Percentiles rank a stretch among this genome's conserved stretches.
phyloP scores from a whole-genome alignment of 2,329 filamentous ascomycete species.

The Phialophora tarda region DNA sequence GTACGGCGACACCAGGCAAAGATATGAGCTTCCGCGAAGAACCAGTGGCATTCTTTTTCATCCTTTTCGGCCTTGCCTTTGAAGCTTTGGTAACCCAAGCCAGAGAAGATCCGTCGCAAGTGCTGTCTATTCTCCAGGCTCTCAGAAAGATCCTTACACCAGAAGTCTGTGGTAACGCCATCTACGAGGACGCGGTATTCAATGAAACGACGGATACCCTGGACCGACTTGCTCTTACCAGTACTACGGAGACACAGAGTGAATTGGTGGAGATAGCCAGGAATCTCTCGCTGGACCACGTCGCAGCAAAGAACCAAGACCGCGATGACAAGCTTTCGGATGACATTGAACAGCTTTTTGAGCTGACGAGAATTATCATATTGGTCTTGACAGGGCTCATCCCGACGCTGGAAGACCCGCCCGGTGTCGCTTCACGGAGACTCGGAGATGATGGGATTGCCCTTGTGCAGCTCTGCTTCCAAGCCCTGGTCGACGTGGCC shows the following conservation, averaged over 20 bases:
- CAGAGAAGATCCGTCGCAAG: slow-evolving; percentile 72
- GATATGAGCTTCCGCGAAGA: slow-evolving; percentile 98
- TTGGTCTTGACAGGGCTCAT: slow-evolving; percentile 86
- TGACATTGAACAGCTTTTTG: slow-evolving; percentile 97
- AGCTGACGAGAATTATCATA: slow-evolving; percentile 94
- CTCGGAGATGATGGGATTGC: slow-evolving; percentile 76
- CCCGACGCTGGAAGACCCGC: slow-evolving; percentile 69
- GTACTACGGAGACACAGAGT: slow-evolving; percentile 83
- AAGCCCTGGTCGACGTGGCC: slow-evolving; percentile 89
- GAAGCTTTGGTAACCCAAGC: slow-evolving; percentile 89
- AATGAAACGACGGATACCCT: slow-evolving; percentile 96
- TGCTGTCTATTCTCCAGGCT: slow-evolving; percentile 84
- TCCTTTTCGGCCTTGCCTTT: slow-evolving; percentile 93
- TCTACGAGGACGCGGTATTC: slow-evolving; percentile 95
- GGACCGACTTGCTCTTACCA: slow-evolving; percentile 88
- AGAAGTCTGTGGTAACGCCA: slow-evolving; percentile 92
- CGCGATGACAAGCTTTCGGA: slow-evolving; percentile 82
- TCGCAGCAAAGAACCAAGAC: slow-evolving; percentile 75
- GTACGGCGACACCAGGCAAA: slow-evolving; percentile 50
- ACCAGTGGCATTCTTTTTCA: slow-evolving; percentile 98
- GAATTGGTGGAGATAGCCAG: slow-evolving; percentile 94
- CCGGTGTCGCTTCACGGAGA: slow-evolving; percentile 33
- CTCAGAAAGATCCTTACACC: slow-evolving; percentile 94
- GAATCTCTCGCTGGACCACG: slow-evolving; percentile 87
- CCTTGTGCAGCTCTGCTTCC: slow-evolving; percentile 78